Conservation (phyloP, 352 stramenopile genomes). For the Phytophthora constricta region DNA sequence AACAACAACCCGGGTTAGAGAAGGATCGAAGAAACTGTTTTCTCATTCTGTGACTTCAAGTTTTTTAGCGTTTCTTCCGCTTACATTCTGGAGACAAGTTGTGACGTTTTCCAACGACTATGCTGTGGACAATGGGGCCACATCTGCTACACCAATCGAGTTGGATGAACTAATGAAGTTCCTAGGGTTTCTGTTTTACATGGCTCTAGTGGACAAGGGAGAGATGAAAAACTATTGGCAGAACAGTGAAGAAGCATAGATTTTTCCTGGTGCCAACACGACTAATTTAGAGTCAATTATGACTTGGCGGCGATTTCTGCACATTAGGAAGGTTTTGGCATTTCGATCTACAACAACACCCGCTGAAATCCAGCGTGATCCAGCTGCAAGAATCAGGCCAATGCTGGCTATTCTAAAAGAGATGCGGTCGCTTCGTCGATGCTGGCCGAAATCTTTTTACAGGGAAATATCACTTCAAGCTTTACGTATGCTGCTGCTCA, state of each 20-base stretch:
- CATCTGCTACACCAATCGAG: background rate
- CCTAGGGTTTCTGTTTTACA: slow-evolving; percentile 34
- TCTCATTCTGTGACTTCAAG: background rate
- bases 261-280: slow-evolving; percentile 1
- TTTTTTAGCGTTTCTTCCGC: background rate
- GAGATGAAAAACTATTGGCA: slow-evolving; percentile 32
- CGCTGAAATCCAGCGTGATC: slow-evolving; percentile 2
- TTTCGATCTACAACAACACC: background rate
- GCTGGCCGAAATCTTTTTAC: slow-evolving; percentile 7
- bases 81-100: background rate
- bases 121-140: background rate
- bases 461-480: slow-evolving; percentile 15
- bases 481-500: slow-evolving; percentile 11
- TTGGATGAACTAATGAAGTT: slow-evolving; percentile 30
- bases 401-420: slow-evolving; percentile 4
- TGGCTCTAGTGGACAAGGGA: slow-evolving; percentile 27
- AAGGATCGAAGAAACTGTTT: background rate
- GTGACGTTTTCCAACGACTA: background rate
- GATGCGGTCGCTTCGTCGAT: background rate
- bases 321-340: background rate
- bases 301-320: background rate
- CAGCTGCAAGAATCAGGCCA: background rate
- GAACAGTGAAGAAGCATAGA: slow-evolving; percentile 19
- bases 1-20: background rate
- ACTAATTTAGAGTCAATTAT: background rate